These are phyloP conservation scores for Curvularia lunata DNA, from an alignment of 2,329 filamentous ascomycete genomes.

Conservation along the genomic window DNA sequence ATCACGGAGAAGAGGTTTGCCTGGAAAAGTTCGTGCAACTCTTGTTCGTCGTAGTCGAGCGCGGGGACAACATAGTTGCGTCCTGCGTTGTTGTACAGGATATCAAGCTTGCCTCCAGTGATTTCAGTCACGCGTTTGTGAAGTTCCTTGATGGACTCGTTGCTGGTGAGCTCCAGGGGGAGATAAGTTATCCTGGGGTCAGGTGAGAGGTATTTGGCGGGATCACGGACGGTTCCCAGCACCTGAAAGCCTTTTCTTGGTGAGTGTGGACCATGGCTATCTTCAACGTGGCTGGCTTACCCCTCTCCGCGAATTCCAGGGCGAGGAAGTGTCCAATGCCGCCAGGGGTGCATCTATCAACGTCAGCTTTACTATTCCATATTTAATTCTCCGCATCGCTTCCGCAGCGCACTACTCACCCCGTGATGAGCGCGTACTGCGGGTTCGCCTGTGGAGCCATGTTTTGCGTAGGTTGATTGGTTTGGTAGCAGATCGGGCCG, in stretches of 20 bases:
- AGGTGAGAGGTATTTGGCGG: constrained; percentile 56
- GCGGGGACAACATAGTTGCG: constrained; percentile 64
- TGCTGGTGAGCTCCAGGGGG: constrained; percentile 60
- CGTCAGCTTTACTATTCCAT: constrained; percentile 18
- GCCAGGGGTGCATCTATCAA: constrained; percentile 57
- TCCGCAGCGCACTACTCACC: constrained; percentile 30
- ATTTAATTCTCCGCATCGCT: not conserved
- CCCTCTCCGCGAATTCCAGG: constrained; percentile 60
- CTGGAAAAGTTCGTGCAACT: constrained; percentile 42
- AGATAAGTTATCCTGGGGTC: constrained; percentile 61
- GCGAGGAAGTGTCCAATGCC: constrained; percentile 66
- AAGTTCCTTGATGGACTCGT: constrained; percentile 57
- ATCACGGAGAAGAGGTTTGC: constrained; percentile 65
- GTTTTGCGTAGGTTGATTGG: not conserved
- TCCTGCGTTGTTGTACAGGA: constrained; percentile 65
- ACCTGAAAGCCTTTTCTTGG: constrained; percentile 57
- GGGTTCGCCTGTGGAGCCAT: constrained; percentile 25
- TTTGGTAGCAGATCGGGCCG: not conserved
- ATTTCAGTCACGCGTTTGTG: constrained; percentile 55
- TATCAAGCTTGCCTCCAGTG: constrained; percentile 59
- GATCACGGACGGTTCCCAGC: constrained; percentile 63
- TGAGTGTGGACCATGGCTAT: not conserved
- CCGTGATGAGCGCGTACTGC: constrained; percentile 48
- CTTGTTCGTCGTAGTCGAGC: constrained; percentile 57
- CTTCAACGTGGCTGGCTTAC: constrained; percentile 20